Base-by-base conservation (phyloP, 306 rosid species). In the Dryas octopetala region DNA sequence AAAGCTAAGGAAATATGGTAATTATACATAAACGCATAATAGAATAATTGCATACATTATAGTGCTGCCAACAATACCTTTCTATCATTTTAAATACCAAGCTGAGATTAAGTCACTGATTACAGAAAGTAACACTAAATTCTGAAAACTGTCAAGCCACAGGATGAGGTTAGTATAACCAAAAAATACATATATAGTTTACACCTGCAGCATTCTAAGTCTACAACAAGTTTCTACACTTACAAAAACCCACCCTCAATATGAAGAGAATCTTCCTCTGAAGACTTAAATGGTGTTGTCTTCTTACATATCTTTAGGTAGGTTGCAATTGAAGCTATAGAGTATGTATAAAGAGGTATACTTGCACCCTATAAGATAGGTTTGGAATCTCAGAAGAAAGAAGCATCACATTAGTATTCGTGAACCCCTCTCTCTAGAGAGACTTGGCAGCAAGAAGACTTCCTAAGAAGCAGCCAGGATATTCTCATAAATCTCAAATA, bases 271-370 rank as follows among this genome's bases (percentile, higher is more conserved):
- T 38, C 44, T 58, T 73, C 49, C 19, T 77, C 62, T 40, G 73
- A 68, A 28, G 50, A 69, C 52, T 61, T 61, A 66, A 78, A 76
- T 45, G 70, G 73, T 74, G 75, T n/a, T 77, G 80, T 74, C 71
- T 65, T 79, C 62, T n/a, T 46, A 58, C 46, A 32, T 41, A 54
- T 73, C 77, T 66, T 68, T 10, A 66, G 13, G 62, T 16, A 26
- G 28, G 70, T 73, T 76, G 76, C 74, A 43, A 67, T 82, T 43
- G 51, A 62, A 76, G 74, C 76, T 68, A 75, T 23, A 72, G 44
- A 47, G 16, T 59, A 74, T 53, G 45, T 41, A 79, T 60, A 19
- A 46, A 50, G 41, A 10, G 57, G 50, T 57, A 62, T 23, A 17
- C 62, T 57, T 43, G 50, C 45, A 7, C 70, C 74, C 74, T 70